phyloP scores from a whole-genome alignment of 2,329 filamentous ascomycete species.

The Xylariaceae sp. region DNA sequence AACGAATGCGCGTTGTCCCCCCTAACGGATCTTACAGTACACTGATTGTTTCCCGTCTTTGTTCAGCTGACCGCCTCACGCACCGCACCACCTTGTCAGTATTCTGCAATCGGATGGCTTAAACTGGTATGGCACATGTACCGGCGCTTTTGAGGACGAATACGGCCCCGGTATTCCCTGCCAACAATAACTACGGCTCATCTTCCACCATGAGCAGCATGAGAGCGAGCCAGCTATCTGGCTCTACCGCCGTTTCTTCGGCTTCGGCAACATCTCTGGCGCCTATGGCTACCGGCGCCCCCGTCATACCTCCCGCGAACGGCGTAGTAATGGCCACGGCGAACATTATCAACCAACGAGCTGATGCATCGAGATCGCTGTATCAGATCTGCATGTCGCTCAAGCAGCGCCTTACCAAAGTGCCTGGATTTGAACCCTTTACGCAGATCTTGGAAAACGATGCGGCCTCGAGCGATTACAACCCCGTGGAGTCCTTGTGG shows the following conservation, averaged over 20 bases:
- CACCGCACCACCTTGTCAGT: background rate
- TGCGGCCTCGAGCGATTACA: constrained; percentile 57
- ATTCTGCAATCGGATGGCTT: constrained; percentile 29
- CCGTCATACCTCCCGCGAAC: constrained; percentile 38
- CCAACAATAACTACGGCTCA: constrained; percentile 43
- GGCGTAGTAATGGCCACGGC: constrained; percentile 71
- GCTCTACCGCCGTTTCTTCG: constrained; percentile 49
- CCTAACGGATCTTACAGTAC: background rate
- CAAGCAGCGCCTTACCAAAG: constrained; percentile 72
- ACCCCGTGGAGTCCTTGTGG: constrained; percentile 90
- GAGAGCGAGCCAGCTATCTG: constrained; percentile 58
- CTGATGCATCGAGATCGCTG: constrained; percentile 83
- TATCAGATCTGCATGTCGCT: constrained; percentile 92
- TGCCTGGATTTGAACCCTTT: constrained; percentile 75
- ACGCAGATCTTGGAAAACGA: constrained; percentile 66
- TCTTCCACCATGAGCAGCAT: constrained; percentile 48
- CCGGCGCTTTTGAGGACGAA: constrained; percentile 52
- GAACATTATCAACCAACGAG: constrained; percentile 96
- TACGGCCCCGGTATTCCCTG: constrained; percentile 51
- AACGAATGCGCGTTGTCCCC: constrained; percentile 1
- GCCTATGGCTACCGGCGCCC: constrained; percentile 43
- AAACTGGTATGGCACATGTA: constrained; percentile 52
- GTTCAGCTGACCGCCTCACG: background rate
- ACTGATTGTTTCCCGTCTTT: background rate
- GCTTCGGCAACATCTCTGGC: constrained; percentile 48